Percentiles rank a stretch among this genome's conserved stretches.
These are phyloP conservation scores for Metschnikowia shivogae DNA, from an alignment of 805 yeast genomes.

Conservation along the genomic window DNA sequence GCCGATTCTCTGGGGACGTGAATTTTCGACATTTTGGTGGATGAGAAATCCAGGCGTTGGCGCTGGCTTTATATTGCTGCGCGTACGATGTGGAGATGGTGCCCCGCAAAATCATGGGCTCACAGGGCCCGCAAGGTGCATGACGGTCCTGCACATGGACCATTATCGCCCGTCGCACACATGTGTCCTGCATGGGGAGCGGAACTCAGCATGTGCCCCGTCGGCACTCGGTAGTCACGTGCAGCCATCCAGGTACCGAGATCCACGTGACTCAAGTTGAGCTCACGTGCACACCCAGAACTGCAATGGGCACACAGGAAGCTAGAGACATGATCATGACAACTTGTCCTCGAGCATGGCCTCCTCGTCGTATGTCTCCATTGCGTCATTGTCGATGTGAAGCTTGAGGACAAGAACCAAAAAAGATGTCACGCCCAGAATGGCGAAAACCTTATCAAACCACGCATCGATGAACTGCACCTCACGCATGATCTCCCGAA, in stretches of 20 bases:
- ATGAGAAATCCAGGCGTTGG: background rate
- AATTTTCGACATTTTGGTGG: constrained; percentile 23
- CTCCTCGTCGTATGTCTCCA: constrained; percentile 32
- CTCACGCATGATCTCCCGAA: constrained; percentile 26
- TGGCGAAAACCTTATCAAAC: constrained; percentile 50
- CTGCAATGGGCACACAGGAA: background rate
- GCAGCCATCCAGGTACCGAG: too few relatives aligned
- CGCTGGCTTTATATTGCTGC: background rate
- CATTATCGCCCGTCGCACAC: too few relatives aligned
- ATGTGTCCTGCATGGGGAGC: too few relatives aligned
- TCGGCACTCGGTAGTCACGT: too few relatives aligned
- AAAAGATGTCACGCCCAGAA: constrained; percentile 36
- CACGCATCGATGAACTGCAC: constrained; percentile 47
- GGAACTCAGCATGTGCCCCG: too few relatives aligned
- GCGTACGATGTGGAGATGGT: too few relatives aligned
- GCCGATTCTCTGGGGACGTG: constrained; percentile 31
- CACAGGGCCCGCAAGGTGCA: too few relatives aligned
- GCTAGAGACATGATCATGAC: constrained; percentile 1
- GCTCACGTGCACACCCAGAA: background rate
- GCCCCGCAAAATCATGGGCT: too few relatives aligned
- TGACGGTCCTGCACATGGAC: too few relatives aligned
- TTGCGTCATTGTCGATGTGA: constrained; percentile 17
- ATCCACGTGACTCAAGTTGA: background rate
- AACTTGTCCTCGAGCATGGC: constrained; percentile 25
- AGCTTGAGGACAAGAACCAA: constrained; percentile 20